Evolutionary conservation across 192 early-diverging fungal species (phyloP).

Genomic region (Umbelopsis ramanniana): DNA sequence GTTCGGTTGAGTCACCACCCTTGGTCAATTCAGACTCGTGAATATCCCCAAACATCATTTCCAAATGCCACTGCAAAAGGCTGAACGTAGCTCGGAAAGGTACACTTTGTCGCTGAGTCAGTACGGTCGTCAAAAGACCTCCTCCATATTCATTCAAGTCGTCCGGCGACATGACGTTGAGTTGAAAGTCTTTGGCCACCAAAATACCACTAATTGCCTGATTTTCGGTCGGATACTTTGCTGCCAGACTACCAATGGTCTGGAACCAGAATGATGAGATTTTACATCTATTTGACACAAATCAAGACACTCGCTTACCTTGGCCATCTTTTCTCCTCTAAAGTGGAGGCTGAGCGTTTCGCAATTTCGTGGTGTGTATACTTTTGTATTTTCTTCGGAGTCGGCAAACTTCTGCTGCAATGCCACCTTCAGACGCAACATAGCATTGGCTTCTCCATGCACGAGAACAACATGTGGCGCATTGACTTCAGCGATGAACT

Average conservation of each 20-base stretch:
- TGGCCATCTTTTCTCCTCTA: conserved; percentile 93
- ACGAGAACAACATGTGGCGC: conserved; percentile 92
- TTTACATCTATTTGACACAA: neutral
- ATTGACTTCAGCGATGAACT: conserved; percentile 95
- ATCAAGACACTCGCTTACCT: conserved; percentile 49
- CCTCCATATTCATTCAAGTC: conserved; percentile 84
- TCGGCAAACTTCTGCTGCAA: conserved; percentile 83
- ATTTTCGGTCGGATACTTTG: conserved; percentile 70
- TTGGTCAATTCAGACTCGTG: conserved; percentile 45
- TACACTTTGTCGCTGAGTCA: conserved; percentile 81
- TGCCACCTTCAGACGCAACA: conserved; percentile 88
- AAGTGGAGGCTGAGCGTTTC: conserved; percentile 91
- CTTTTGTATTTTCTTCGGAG: conserved; percentile 75
- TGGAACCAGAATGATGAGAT: conserved; percentile 22
- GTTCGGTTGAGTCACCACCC: conserved; percentile 14
- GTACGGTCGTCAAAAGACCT: conserved; percentile 71
- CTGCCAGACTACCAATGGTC: conserved; percentile 86
- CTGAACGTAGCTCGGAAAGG: conserved; percentile 76
- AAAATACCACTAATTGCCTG: conserved; percentile 77
- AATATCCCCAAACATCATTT: conserved; percentile 90
- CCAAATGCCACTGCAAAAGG: conserved; percentile 87
- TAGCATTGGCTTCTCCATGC: conserved; percentile 94
- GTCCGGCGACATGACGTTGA: conserved; percentile 77
- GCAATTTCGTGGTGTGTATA: conserved; percentile 89
- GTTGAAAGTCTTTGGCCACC: conserved; percentile 89